Evolutionary conservation across 331 rosid genomes (phyloP).

Genomic region (Spiraea crenata): DNA sequence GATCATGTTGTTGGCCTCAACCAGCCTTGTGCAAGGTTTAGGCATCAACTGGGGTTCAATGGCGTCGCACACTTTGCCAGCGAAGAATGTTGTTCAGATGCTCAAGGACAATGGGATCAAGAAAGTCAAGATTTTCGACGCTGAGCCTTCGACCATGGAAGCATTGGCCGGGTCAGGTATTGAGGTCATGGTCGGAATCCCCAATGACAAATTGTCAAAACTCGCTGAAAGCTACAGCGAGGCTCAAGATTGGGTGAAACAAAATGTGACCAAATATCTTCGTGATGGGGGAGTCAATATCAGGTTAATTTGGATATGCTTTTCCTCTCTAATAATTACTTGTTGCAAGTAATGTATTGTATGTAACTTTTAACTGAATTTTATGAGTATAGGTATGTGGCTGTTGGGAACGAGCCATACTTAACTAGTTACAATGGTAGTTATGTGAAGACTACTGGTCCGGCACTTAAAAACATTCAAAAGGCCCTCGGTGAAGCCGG

Average conservation of each 20-base stretch:
- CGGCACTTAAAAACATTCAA: constrained; percentile 71
- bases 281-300: constrained; percentile 48
- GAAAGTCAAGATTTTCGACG: constrained; percentile 69
- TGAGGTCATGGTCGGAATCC: constrained; percentile 75
- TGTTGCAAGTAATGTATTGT: background rate
- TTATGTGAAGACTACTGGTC: constrained; percentile 32
- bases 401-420: constrained; percentile 83
- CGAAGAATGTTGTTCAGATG: constrained; percentile 50
- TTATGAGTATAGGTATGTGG: constrained; percentile 59
- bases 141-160: constrained; percentile 53
- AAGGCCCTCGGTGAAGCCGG: constrained; percentile 63
- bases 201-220: constrained; percentile 49
- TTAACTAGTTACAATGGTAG: constrained; percentile 56
- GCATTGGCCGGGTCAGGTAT: constrained; percentile 59
- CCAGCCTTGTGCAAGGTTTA: constrained; percentile 17
- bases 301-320: constrained; percentile 33
- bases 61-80: constrained; percentile 50
- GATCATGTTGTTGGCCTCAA: constrained; percentile 17
- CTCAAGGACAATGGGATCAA: constrained; percentile 65
- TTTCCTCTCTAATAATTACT: background rate
- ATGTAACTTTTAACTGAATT: background rate
- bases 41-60: constrained; percentile 77
- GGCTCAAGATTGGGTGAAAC: constrained; percentile 68
- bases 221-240: constrained; percentile 22
- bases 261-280: constrained; percentile 51